phyloP scores from a whole-genome alignment of 1,284 basidiomycete species.

The Pyrrhoderma noxium region DNA sequence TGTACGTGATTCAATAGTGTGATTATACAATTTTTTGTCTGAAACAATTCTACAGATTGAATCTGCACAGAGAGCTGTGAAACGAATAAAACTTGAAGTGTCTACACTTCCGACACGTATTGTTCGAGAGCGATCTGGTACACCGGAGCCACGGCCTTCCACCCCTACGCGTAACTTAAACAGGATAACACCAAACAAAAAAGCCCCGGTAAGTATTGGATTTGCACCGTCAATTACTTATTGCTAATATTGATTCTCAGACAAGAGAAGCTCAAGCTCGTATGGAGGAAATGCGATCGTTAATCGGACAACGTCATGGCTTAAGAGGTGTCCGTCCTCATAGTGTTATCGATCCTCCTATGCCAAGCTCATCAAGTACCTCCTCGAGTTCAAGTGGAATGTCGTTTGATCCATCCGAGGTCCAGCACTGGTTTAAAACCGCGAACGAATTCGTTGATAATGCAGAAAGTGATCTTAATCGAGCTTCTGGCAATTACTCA shows the following conservation, averaged over 20 bases:
- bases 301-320: constrained; percentile 55
- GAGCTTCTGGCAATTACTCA: constrained; percentile 46
- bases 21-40: background rate
- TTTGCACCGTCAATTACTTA: background rate
- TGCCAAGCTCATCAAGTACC: background rate
- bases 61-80: constrained; percentile 55
- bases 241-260: constrained; percentile 32
- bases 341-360: background rate
- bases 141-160: constrained; percentile 27
- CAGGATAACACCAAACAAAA: constrained; percentile 29
- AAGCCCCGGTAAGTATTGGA: constrained; percentile 29
- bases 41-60: constrained; percentile 44
- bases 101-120: constrained; percentile 22
- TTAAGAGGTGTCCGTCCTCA: background rate
- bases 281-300: constrained; percentile 68
- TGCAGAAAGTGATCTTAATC: constrained; percentile 47
- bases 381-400: too few species aligned
- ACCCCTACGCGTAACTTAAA: constrained; percentile 25
- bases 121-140: background rate
- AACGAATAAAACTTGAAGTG: constrained; percentile 59
- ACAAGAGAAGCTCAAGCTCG: constrained; percentile 64
- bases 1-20: constrained; percentile 35
- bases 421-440: constrained; percentile 24
- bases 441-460: constrained; percentile 51
- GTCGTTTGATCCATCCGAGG: constrained; percentile 21